Evolutionary conservation across 164 flowering plant species (phyloP).

Genomic region (Tinospora cordifolia): DNA sequence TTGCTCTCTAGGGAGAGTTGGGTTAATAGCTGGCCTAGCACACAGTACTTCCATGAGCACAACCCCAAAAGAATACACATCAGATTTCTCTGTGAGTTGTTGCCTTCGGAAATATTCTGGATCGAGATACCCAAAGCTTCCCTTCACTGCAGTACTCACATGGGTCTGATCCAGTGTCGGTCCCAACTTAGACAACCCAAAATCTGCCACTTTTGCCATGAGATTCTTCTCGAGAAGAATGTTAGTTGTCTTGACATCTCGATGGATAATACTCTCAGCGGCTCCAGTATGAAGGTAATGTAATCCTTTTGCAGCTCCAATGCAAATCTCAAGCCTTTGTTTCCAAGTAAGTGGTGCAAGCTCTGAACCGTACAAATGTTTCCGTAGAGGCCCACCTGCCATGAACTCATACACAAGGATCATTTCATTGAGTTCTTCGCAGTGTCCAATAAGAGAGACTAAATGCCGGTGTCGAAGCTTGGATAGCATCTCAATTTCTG

Average conservation of each 20-base stretch:
- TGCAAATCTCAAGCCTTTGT: slow-evolving; percentile 46
- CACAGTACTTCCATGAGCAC: slow-evolving; percentile 43
- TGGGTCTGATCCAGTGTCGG: slow-evolving; percentile 46
- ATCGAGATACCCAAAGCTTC: slow-evolving; percentile 46
- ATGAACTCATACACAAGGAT: slow-evolving; percentile 49
- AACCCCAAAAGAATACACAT: slow-evolving; percentile 42
- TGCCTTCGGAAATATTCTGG: slow-evolving; percentile 50
- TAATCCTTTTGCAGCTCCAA: slow-evolving; percentile 51
- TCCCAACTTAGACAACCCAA: slow-evolving; percentile 45
- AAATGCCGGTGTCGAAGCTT: slow-evolving; percentile 44
- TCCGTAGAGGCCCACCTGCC: slow-evolving; percentile 44
- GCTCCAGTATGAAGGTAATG: slow-evolving; percentile 59
- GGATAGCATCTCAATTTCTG: slow-evolving; percentile 46
- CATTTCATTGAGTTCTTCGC: slow-evolving; percentile 48
- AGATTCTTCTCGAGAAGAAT: slow-evolving; percentile 43
- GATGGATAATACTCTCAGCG: slow-evolving; percentile 41
- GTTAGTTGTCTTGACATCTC: slow-evolving; percentile 45
- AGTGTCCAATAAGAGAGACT: slow-evolving; percentile 48
- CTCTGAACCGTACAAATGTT: slow-evolving; percentile 41
- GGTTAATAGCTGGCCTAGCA: slow-evolving; percentile 43
- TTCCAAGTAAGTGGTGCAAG: slow-evolving; percentile 37
- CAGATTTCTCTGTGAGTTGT: slow-evolving; percentile 42
- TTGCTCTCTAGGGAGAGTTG: slow-evolving; percentile 43
- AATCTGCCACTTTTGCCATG: slow-evolving; percentile 42
- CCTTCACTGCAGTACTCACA: slow-evolving; percentile 46